phyloP scores from a whole-genome alignment of 257 asterid genomes.

The Nicotiana noctiflora region DNA sequence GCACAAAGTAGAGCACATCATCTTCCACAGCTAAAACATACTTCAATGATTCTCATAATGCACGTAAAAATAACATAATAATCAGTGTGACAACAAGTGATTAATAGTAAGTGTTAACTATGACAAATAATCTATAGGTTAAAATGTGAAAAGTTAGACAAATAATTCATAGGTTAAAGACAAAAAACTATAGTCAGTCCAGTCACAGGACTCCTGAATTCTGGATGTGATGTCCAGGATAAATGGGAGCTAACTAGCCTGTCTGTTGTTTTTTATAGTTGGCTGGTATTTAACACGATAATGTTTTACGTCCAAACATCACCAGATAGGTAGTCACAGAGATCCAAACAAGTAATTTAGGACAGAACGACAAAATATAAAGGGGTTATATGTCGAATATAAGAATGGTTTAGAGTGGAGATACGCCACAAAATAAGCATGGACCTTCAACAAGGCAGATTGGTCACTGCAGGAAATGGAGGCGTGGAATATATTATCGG shows the following conservation, averaged over 20 bases:
- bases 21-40: background rate
- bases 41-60: background rate
- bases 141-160: background rate
- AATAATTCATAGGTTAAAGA: background rate
- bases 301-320: background rate
- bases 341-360: background rate
- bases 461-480: background rate
- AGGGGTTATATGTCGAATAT: background rate
- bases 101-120: background rate
- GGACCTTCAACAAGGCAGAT: background rate
- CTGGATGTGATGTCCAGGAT: background rate
- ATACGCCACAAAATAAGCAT: background rate
- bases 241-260: background rate
- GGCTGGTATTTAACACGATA: background rate
- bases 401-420: background rate
- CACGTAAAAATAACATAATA: background rate
- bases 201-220: background rate
- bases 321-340: background rate
- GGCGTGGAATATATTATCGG: background rate
- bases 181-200: background rate
- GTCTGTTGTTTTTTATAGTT: background rate
- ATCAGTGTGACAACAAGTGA: background rate
- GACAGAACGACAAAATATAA: background rate
- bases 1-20: background rate
- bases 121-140: background rate